phyloP scores from a whole-genome alignment of 257 asterid species.

The Schizonepeta tenuifolia region DNA sequence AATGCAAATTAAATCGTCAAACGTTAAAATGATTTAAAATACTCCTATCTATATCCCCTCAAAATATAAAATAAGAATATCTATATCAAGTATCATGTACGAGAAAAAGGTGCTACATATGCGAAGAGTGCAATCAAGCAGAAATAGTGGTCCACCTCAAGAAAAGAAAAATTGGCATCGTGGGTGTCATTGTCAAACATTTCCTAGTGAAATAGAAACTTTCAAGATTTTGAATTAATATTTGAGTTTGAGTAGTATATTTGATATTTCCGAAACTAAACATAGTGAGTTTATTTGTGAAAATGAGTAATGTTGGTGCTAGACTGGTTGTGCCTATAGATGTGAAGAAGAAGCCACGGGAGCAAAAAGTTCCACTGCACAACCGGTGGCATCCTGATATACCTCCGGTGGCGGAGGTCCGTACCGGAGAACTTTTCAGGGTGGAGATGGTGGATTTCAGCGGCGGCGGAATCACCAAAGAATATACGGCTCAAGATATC shows the following conservation, averaged over 20 bases:
- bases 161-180: constrained; percentile 9
- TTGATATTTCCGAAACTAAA: not conserved
- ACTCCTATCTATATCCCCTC: no score
- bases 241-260: not conserved
- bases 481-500: constrained; percentile 67
- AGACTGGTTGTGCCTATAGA: constrained; percentile 68
- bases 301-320: constrained; percentile 49
- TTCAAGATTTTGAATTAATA: not conserved
- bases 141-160: constrained; percentile 28
- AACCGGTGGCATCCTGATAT: constrained; percentile 91
- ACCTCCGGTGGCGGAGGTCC: constrained; percentile 75
- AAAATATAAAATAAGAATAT: not conserved
- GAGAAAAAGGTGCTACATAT: not conserved
- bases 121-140: constrained; percentile 15
- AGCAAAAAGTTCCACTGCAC: constrained; percentile 73
- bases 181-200: constrained; percentile 17
- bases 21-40: no score
- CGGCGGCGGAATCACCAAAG: constrained; percentile 73
- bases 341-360: constrained; percentile 70
- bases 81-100: constrained; percentile 1
- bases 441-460: constrained; percentile 89
- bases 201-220: constrained; percentile 15
- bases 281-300: not conserved
- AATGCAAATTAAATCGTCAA: no score
- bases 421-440: constrained; percentile 63